These are phyloP conservation scores for Chiua virens DNA, from an alignment of 768 basidiomycete genomes.

Conservation along the genomic window DNA sequence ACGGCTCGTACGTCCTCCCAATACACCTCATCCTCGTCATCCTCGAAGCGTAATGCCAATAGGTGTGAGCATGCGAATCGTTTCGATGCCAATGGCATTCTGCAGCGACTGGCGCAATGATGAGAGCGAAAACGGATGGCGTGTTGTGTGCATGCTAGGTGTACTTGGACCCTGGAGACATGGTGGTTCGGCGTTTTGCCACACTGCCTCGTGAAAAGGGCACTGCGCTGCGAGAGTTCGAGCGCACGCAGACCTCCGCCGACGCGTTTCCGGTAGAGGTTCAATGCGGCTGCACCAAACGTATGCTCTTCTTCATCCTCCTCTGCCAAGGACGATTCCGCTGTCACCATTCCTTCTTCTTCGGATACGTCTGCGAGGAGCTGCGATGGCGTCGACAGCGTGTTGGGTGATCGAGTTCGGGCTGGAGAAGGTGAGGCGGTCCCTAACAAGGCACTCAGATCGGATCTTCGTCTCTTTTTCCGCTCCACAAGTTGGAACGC, in stretches of 20 bases:
- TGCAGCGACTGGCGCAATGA: conserved; percentile 62
- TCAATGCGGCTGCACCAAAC: conserved; percentile 65
- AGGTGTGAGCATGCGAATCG: conserved; percentile 80
- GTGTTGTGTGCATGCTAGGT: conserved; percentile 57
- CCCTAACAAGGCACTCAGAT: conserved; percentile 50
- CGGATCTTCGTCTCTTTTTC: conserved; percentile 54
- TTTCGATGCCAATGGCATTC: conserved; percentile 65
- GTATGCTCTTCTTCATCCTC: conserved; percentile 30
- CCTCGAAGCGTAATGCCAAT: conserved; percentile 73
- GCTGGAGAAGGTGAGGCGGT: conserved; percentile 23
- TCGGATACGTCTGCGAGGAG: conserved; percentile 40
- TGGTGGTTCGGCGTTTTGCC: conserved; percentile 26
- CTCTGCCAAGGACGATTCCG: conserved; percentile 18
- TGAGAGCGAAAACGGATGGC: conserved; percentile 68
- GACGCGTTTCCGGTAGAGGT: conserved; percentile 54
- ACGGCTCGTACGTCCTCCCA: conserved; percentile 85
- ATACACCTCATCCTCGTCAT: conserved; percentile 72
- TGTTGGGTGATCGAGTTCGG: conserved; percentile 38
- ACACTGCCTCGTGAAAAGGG: conserved; percentile 11
- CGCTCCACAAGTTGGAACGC: conserved; percentile 43
- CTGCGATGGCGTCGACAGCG: conserved; percentile 37
- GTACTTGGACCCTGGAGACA: conserved; percentile 56
- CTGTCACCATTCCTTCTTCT: conserved; percentile 34
- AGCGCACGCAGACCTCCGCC: conserved; percentile 51
- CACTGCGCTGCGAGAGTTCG: conserved; percentile 31